phyloP scores from a whole-genome alignment of 2,329 filamentous ascomycete species.

The Colletotrichum navitas region DNA sequence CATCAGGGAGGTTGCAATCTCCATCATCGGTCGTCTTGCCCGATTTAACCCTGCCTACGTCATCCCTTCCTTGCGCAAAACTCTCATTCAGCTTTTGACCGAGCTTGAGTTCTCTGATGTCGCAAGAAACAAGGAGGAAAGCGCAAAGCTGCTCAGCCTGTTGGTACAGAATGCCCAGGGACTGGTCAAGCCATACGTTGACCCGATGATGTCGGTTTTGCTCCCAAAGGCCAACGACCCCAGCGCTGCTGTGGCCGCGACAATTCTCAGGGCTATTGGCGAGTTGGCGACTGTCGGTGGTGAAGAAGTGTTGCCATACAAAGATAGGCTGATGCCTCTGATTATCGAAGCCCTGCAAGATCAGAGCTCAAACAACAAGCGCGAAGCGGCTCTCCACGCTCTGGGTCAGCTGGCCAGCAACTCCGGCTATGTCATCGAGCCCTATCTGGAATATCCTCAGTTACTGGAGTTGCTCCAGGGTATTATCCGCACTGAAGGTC shows the following conservation, averaged over 20 bases:
- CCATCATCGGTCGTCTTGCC: conserved; percentile 94
- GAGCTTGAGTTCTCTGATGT: conserved; percentile 97
- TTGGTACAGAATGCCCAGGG: conserved; percentile 93
- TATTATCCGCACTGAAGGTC: conserved; percentile 91
- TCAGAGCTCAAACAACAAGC: conserved; percentile 88
- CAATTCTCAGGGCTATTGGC: conserved; percentile 94
- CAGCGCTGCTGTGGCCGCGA: conserved; percentile 90
- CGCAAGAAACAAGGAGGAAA: conserved; percentile 94
- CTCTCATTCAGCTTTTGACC: conserved; percentile 94
- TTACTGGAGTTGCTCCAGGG: conserved; percentile 92
- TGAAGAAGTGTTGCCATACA: conserved; percentile 92
- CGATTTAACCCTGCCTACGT: conserved; percentile 96
- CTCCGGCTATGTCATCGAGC: conserved; percentile 96
- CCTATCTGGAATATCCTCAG: conserved; percentile 94
- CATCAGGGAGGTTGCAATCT: conserved; percentile 94
- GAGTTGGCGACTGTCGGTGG: conserved; percentile 95
- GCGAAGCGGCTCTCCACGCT: conserved; percentile 90
- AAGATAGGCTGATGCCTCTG: conserved; percentile 92
- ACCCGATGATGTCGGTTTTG: conserved; percentile 95
- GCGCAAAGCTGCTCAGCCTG: conserved; percentile 90
- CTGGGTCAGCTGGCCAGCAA: conserved; percentile 94
- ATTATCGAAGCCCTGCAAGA: conserved; percentile 96
- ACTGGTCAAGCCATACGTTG: conserved; percentile 95
- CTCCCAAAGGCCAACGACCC: conserved; percentile 90
- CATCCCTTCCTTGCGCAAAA: conserved; percentile 93